Evolutionary conservation across 2,329 filamentous ascomycete species (phyloP).

Genomic region (Diaporthe sp.): DNA sequence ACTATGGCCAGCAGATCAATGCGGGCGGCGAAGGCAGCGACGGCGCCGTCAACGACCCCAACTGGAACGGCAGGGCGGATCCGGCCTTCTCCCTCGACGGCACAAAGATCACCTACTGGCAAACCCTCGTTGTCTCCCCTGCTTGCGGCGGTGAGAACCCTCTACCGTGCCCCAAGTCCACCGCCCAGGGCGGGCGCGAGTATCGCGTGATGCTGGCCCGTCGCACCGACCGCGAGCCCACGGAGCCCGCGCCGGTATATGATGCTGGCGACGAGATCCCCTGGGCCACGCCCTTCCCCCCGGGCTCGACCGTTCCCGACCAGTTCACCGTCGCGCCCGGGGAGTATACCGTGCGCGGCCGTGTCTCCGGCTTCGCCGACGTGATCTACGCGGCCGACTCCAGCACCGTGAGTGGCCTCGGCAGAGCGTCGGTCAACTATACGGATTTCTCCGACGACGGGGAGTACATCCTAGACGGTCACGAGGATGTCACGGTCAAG

Average conservation of each 20-base stretch:
- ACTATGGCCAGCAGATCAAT: conserved; percentile 61
- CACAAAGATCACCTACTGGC: conserved; percentile 59
- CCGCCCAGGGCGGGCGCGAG: conserved; percentile 54
- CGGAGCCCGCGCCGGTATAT: conserved; percentile 46
- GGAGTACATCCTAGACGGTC: neutral
- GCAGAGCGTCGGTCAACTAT: neutral
- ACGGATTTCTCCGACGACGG: conserved; percentile 24
- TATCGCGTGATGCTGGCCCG: conserved; percentile 59
- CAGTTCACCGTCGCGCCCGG: conserved; percentile 1
- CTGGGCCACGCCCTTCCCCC: conserved; percentile 47
- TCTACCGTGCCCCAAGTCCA: conserved; percentile 54
- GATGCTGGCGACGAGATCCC: conserved; percentile 46
- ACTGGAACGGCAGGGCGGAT: conserved; percentile 64
- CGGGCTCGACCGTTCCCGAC: neutral
- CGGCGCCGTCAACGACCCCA: conserved; percentile 58
- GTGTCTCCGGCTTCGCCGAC: neutral
- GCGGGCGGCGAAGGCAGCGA: conserved; percentile 50
- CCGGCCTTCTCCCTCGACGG: conserved; percentile 58
- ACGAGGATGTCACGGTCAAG: neutral
- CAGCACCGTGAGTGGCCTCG: neutral
- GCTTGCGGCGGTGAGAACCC: conserved; percentile 60
- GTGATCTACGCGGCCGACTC: neutral
- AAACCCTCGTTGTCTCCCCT: conserved; percentile 54
- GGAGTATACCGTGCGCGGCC: neutral
- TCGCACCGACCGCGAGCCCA: conserved; percentile 48